phyloP scores from a whole-genome alignment of 257 asterid genomes.

The Plantago elongata region DNA sequence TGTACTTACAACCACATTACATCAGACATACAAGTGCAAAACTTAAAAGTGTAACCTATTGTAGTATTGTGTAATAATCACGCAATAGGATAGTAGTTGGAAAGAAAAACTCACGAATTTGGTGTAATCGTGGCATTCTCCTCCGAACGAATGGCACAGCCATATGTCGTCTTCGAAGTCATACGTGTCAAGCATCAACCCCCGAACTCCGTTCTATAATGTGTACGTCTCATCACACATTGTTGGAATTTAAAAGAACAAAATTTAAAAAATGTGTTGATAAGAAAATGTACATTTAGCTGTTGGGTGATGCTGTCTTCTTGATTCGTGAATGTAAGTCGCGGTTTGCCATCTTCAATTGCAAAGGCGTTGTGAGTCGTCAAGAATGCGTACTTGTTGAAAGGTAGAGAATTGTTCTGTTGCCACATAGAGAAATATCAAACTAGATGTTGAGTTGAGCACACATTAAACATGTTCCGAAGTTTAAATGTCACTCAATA shows the following conservation, averaged over 20 bases:
- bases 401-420: slow-evolving; percentile 76
- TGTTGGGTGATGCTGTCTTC: slow-evolving; percentile 74
- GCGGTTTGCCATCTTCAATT: slow-evolving; percentile 52
- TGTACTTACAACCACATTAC: background rate
- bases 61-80: background rate
- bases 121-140: slow-evolving; percentile 68
- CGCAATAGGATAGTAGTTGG: background rate
- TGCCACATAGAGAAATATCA: background rate
- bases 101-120: slow-evolving; percentile 49
- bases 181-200: slow-evolving; percentile 77
- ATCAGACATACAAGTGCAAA: background rate
- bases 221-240: background rate
- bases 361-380: slow-evolving; percentile 83
- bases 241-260: background rate
- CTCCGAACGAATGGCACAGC: slow-evolving; percentile 85
- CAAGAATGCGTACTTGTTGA: slow-evolving; percentile 77
- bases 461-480: too few relatives aligned
- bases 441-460: too few relatives aligned
- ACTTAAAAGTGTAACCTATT: too few relatives aligned
- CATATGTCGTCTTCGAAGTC: slow-evolving; percentile 69
- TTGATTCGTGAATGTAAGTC: slow-evolving; percentile 61
- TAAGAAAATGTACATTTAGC: slow-evolving; percentile 41
- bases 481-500: too few relatives aligned
- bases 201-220: slow-evolving; percentile 79
- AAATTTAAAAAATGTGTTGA: background rate